Percentiles rank a stretch among this genome's conserved stretches.
Evolutionary conservation across 2,329 filamentous ascomycete species (phyloP).

Genomic region (Colletotrichum lini): DNA sequence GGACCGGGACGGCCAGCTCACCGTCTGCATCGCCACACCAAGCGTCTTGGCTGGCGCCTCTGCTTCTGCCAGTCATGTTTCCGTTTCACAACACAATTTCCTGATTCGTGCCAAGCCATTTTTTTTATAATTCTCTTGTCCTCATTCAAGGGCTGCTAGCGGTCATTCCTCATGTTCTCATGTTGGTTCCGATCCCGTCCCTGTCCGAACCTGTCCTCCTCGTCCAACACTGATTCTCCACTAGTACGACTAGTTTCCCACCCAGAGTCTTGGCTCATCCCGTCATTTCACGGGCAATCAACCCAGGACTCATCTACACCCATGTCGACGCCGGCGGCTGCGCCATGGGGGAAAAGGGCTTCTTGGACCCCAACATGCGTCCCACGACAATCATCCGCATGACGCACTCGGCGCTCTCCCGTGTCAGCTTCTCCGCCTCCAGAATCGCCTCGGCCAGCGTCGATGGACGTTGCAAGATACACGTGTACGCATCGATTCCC

Average conservation of each 20-base stretch:
- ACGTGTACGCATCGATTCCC: conserved; percentile 53
- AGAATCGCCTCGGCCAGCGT: conserved; percentile 50
- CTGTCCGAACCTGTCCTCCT: neutral
- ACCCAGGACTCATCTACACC: conserved; percentile 15
- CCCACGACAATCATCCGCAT: conserved; percentile 53
- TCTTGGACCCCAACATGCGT: conserved; percentile 46
- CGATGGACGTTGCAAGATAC: conserved; percentile 51
- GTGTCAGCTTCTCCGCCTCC: conserved; percentile 50
- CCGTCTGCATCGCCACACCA: conserved; percentile 35
- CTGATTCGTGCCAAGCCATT: conserved; percentile 31
- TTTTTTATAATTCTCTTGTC: conserved; percentile 10
- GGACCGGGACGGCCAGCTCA: neutral
- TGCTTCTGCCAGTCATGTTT: conserved; percentile 25
- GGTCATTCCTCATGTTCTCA: conserved; percentile 24
- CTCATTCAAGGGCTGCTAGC: conserved; percentile 33
- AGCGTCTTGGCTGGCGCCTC: conserved; percentile 32
- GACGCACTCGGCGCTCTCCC: conserved; percentile 52
- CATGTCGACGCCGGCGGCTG: conserved; percentile 25
- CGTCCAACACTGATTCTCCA: neutral
- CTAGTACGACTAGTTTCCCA: conserved; percentile 7
- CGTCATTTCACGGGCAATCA: conserved; percentile 7
- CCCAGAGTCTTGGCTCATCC: conserved; percentile 33
- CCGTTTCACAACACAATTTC: conserved; percentile 25
- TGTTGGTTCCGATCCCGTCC: conserved; percentile 19
- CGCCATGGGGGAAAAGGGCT: conserved; percentile 15